Evolutionary conservation across 495 filamentous ascomycete genomes (phyloP).

Genomic region (Penicillium cataractarum): DNA sequence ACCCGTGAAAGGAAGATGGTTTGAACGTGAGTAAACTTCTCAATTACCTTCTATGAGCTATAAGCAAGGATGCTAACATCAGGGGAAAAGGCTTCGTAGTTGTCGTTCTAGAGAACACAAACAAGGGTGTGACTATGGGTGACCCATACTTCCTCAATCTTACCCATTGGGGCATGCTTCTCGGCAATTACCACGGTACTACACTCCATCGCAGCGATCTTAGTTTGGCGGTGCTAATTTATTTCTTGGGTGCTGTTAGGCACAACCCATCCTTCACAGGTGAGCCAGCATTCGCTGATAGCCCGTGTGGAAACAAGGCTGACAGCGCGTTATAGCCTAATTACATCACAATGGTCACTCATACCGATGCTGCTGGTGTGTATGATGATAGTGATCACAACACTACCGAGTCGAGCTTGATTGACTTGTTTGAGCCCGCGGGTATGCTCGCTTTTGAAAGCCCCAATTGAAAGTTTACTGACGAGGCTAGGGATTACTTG

Average conservation of each 20-base stretch:
- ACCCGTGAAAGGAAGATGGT: slow-evolving; percentile 12
- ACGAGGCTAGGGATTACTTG: not conserved
- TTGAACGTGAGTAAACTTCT: slow-evolving; percentile 2
- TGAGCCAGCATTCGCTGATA: not conserved
- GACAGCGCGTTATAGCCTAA: slow-evolving; percentile 9
- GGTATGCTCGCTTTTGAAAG: slow-evolving; percentile 2
- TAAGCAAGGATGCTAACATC: not conserved
- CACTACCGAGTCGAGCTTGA: slow-evolving; percentile 11
- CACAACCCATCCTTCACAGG: slow-evolving; percentile 14
- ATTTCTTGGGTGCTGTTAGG: too few relatives aligned
- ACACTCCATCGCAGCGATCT: not conserved
- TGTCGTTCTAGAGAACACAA: slow-evolving; percentile 19
- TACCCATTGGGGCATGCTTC: slow-evolving; percentile 11
- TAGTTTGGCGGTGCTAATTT: too few relatives aligned
- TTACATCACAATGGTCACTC: slow-evolving; percentile 18
- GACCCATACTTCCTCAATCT: slow-evolving; percentile 15
- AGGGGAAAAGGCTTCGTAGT: slow-evolving; percentile 11
- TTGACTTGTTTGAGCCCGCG: slow-evolving; percentile 19
- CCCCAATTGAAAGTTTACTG: not conserved
- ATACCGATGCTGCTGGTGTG: slow-evolving; percentile 12
- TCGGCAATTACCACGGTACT: slow-evolving; percentile 7
- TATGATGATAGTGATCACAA: slow-evolving; percentile 17
- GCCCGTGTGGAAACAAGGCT: not conserved
- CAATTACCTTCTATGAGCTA: not conserved
- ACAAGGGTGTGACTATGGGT: slow-evolving; percentile 17